Base-by-base conservation (phyloP, 2,329 filamentous ascomycete species). In the Trichoderma harzianum region DNA sequence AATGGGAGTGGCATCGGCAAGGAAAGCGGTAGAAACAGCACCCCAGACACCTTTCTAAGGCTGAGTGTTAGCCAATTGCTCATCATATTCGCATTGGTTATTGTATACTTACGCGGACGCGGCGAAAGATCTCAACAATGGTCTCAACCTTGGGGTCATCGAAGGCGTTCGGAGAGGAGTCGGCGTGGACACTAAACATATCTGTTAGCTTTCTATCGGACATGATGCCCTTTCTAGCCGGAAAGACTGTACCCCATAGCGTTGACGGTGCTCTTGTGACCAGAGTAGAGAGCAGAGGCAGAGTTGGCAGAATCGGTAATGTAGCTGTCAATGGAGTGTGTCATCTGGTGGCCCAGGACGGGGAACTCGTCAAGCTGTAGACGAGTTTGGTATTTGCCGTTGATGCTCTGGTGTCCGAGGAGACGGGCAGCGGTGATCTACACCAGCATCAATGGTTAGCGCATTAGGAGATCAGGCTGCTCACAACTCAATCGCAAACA, bases 301-400 rank as follows among this genome's bases (percentile, higher is more conserved):
- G 91, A 94, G 83, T 96, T 96, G 82, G 93, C 93, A 73, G 91
- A 93, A 80, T 96, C 93, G 47, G 93, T 96, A 79, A 96, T 95
- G 85, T 93, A 95, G 64, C 86, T 90, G 83, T 95, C 93, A 78
- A 96, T 89, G 1, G 92, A 95, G 82, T 95, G 93, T 12, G 93
- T 95, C 91, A 96, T 95, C 82, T 95, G 93, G 80, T 97, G 93
- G 24, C 93, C 93, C 12, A 95, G 79, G n/a, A 95, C 88, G 3
- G 93, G 93, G 82, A 96, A 96, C 78, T 94, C 87, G 83, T 97
- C 93, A 84, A 97, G 86, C 78, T 89, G 86, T 86, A 97, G 87
- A 71, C 86, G 87, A 71, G 87, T 89, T 84, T 93, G 90, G 81
- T 95, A 97, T 80, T 92, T 93, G 76, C 93, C 93, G 78, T 97